phyloP scores from a whole-genome alignment of 306 rosid genomes.

The Cyamopsis tetragonoloba region DNA sequence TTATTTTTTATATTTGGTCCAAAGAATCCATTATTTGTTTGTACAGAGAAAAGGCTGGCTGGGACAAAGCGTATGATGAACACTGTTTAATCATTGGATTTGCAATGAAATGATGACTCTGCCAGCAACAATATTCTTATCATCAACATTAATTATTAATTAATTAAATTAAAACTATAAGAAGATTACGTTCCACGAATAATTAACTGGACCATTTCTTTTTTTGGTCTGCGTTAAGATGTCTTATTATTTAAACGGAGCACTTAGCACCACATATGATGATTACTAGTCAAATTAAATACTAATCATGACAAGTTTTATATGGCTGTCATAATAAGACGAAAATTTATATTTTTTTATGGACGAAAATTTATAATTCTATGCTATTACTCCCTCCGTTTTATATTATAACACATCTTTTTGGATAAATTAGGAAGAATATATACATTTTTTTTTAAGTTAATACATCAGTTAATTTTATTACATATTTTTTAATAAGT shows the following conservation, averaged over 20 bases:
- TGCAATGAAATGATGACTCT: conserved; percentile 23
- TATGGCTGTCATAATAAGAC: too few species aligned
- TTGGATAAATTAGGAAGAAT: too few species aligned
- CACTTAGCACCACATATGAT: not conserved
- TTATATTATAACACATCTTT: too few species aligned
- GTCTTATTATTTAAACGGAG: not conserved
- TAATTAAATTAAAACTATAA: not conserved
- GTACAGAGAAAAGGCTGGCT: not conserved
- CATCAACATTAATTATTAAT: not conserved
- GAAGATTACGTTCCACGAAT: conserved; percentile 11
- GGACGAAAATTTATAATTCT: not conserved
- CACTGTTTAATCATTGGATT: conserved; percentile 31
- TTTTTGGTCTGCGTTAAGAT: not conserved
- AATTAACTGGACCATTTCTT: conserved; percentile 1
- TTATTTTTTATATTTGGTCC: too few species aligned
- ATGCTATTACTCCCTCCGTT: not conserved
- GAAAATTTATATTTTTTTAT: too few species aligned
- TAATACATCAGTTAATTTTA: too few species aligned
- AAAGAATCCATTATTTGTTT: too few species aligned
- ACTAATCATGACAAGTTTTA: conserved; percentile 2
- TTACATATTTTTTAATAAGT: too few species aligned
- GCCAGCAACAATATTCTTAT: conserved; percentile 26
- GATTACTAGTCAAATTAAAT: conserved; percentile 8
- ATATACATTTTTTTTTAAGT: too few species aligned
- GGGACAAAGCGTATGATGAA: conserved; percentile 11